Conservation (phyloP, 768 basidiomycete species). For the Ephemerocybe angulata region DNA sequence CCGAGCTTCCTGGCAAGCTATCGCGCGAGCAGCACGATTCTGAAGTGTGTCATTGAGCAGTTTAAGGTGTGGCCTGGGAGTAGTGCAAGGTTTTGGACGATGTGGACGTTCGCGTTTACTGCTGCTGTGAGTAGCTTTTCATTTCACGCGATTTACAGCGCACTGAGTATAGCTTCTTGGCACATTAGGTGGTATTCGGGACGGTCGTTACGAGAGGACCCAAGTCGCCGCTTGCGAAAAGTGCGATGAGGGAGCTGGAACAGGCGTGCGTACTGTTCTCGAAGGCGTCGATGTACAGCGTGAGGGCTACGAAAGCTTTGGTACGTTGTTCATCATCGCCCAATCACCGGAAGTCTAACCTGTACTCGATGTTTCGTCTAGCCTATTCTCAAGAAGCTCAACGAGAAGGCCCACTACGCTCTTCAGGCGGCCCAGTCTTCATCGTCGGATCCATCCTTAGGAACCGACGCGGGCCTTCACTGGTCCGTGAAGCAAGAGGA, state of each 20-base stretch:
- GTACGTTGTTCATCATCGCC: constrained; percentile 33
- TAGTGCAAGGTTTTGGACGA: constrained; percentile 54
- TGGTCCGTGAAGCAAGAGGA: constrained; percentile 55
- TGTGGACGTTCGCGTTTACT: constrained; percentile 60
- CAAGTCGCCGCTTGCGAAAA: constrained; percentile 58
- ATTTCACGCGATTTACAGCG: background rate
- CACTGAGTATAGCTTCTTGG: too few species aligned
- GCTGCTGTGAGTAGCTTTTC: constrained; percentile 39
- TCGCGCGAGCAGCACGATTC: constrained; percentile 52
- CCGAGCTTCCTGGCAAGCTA: constrained; percentile 65
- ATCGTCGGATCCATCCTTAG: constrained; percentile 28
- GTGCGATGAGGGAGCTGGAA: constrained; percentile 69
- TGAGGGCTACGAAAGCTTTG: constrained; percentile 61
- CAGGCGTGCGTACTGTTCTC: constrained; percentile 64
- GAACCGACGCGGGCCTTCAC: constrained; percentile 33
- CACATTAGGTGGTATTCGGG: constrained; percentile 75
- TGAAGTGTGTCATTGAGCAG: constrained; percentile 48
- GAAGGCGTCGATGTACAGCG: constrained; percentile 54
- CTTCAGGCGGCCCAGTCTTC: constrained; percentile 38
- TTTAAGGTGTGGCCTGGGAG: constrained; percentile 44
- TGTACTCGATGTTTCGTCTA: constrained; percentile 18
- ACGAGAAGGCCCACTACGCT: constrained; percentile 63
- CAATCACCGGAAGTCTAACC: background rate
- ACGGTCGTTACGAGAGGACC: constrained; percentile 76
- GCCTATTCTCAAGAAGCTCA: constrained; percentile 58